phyloP scores from a whole-genome alignment of 495 filamentous ascomycete genomes.

The Lasiosphaeria ovina region DNA sequence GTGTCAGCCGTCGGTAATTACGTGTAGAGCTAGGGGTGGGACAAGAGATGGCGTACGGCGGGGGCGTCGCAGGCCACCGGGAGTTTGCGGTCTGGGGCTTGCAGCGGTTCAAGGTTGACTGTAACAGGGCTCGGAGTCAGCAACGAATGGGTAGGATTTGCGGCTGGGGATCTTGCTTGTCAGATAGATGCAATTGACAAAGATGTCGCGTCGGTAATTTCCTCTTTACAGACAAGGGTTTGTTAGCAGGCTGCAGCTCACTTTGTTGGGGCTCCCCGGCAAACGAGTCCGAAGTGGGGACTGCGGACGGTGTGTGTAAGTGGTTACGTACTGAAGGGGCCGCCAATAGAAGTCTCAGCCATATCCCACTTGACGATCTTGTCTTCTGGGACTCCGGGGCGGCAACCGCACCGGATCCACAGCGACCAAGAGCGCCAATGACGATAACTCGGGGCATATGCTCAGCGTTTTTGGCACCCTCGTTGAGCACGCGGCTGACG shows the following conservation, averaged over 20 bases:
- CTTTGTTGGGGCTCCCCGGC: no score
- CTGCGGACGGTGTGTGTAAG: no score
- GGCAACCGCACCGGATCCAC: slow-evolving; percentile 81
- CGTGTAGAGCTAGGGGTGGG: no score
- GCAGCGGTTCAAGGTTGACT: slow-evolving; percentile 66
- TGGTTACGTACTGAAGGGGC: slow-evolving; percentile 64
- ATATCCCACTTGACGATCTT: slow-evolving; percentile 91
- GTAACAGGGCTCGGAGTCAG: not conserved
- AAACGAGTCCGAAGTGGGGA: no score
- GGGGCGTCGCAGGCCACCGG: slow-evolving; percentile 87
- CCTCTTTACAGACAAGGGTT: slow-evolving; percentile 39
- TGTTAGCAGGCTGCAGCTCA: not conserved
- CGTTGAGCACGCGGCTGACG: slow-evolving; percentile 69
- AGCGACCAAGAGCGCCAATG: slow-evolving; percentile 74
- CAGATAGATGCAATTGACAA: slow-evolving; percentile 93
- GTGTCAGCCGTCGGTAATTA: not conserved
- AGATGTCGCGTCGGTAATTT: slow-evolving; percentile 80
- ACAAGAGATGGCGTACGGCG: slow-evolving; percentile 54
- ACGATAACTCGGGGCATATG: slow-evolving; percentile 55
- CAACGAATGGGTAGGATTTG: not conserved
- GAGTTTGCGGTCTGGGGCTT: slow-evolving; percentile 64
- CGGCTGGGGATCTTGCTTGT: slow-evolving; percentile 39
- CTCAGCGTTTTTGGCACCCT: slow-evolving; percentile 65
- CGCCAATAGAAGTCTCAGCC: slow-evolving; percentile 78
- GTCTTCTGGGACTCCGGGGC: slow-evolving; percentile 72